These are phyloP conservation scores for Leishmania lainsoni DNA, from an alignment of 208 protist species.

Conservation along the genomic window DNA sequence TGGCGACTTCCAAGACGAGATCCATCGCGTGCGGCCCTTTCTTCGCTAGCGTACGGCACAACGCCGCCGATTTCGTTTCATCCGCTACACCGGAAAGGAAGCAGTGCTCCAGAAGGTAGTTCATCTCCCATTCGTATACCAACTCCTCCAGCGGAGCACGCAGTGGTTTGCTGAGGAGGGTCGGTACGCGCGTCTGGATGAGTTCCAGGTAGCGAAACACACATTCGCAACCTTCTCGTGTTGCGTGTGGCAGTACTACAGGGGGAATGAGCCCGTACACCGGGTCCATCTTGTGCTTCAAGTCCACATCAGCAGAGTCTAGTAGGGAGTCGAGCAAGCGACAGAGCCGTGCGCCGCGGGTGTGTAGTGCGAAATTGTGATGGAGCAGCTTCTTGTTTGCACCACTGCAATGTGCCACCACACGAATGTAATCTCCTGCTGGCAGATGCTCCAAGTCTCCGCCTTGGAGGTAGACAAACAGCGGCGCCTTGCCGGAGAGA, in stretches of 20 bases:
- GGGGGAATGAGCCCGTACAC: conserved; percentile 52
- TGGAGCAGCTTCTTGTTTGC: conserved; percentile 33
- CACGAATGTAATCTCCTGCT: conserved; percentile 61
- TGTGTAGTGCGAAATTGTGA: conserved; percentile 77
- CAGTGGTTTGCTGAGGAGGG: conserved; percentile 79
- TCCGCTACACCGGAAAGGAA: conserved; percentile 26
- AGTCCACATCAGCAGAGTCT: conserved; percentile 58
- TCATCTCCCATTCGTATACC: conserved; percentile 84
- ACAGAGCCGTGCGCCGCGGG: conserved; percentile 71
- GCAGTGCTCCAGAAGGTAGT: conserved; percentile 63
- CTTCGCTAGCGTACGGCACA: conserved; percentile 41
- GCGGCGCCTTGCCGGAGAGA: conserved; percentile 38
- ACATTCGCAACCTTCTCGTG: conserved; percentile 60
- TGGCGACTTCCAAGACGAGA: conserved; percentile 75
- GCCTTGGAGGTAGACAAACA: conserved; percentile 35
- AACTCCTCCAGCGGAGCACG: conserved; percentile 81
- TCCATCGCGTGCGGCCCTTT: conserved; percentile 47
- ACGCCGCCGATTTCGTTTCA: conserved; percentile 33
- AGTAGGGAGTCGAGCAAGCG: conserved; percentile 77
- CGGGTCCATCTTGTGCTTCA: conserved; percentile 36
- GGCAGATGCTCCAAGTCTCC: conserved; percentile 50
- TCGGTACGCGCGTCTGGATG: conserved; percentile 72
- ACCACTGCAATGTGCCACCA: conserved; percentile 48
- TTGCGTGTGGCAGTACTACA: conserved; percentile 73
- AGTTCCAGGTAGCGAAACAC: conserved; percentile 79